Base-by-base conservation (phyloP, 192 early-diverging fungal genomes). In the Coemansia sp. region DNA sequence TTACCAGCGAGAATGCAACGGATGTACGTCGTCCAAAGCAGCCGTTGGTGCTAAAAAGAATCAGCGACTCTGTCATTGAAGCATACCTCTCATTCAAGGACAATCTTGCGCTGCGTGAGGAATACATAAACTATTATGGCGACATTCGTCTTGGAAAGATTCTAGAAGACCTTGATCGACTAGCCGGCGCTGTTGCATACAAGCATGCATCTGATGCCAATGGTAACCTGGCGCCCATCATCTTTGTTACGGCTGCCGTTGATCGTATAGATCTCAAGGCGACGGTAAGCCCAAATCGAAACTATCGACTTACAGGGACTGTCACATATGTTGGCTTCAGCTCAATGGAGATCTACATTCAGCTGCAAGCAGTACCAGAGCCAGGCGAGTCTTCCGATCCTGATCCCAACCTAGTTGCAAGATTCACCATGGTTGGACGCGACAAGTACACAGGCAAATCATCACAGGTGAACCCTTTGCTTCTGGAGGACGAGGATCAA, bases 361-460 rank as follows among this genome's bases (percentile, higher is more conserved):
- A 88, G 67, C 79, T 88, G 63, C 91, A 92, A 58, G 72, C 85
- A 5, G 67, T 90, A n/a, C 49, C 75, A 4, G 76, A 61, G 64
- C 46, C 75, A 17, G 73, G 71, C 16, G 71, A 64, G 38, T 14
- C 67, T 4, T 43, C 51, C n/a, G 76, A 75, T 20, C 60, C 69
- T 9, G 78, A 89, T 49, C 85, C 87, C 7, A 88, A 93, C 61
- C 80, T 95, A 17, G 79, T 85, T 14, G 92, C 94, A 17, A 87
- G 90, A 67, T 94, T 97, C 68, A 94, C 91, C 6, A 97, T 95
- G 94, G 95, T 93, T 39, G 90, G 90, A 3, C 78, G 88, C 32
- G 89, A 95, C 74, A 83, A 91, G 7, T 63, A 78, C 38, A 93
- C 92, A 1, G 84, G 83, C 41, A 90, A 90, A 65, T 75, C 92